Evolutionary conservation across 176 grass and related monocot species (phyloP), one percentile per base, ranked within the genome.

Genomic region (Oryza meyeriana): DNA sequence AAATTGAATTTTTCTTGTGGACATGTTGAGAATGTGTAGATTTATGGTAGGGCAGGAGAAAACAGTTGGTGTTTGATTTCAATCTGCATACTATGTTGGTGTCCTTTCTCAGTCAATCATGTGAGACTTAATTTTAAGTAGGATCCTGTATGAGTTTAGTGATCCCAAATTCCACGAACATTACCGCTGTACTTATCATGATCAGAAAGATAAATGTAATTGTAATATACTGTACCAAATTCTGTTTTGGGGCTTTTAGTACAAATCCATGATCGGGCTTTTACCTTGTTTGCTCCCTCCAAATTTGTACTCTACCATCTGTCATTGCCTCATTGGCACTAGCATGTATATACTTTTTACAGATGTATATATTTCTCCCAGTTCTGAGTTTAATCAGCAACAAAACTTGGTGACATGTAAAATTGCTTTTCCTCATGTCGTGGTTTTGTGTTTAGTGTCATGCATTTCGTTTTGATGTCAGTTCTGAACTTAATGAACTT

Each of bases 381-480:
- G 10, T 64, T 16, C 4, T 9, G 17, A 47, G 36, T 40, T 71
- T 12, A 8, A 20, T 13, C 40, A 48, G 20, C 27, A 48, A 66
- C 18, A 20, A 50, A 48, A 14, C 14, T 14, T 45, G 27, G 8
- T 70, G 64, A 17, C 41, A 8, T 77, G 7, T 69, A 33, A n/a
- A 50, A 26, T 48, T 79, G 6, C 29, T 13, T 71, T 47, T 44
- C 42, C n/a, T 77, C 10, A 6, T 69, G 16, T 6, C 10, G 18
- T 77, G 63, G 40, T 79, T 61, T 79, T 18, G 33, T 27, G 50
- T 33, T 64, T 74, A 16, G 24, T 18, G 12, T 63, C 52, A 48
- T 84, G 59, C 40, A 74, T n/a, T 79, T 79, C 24, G 22, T 79
- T 88, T 80, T 35, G 57, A 34, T 40, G 28, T 25, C 44, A 76